These are phyloP conservation scores for Hyphopichia homilentoma DNA, from an alignment of 805 yeast species.

Conservation along the genomic window DNA sequence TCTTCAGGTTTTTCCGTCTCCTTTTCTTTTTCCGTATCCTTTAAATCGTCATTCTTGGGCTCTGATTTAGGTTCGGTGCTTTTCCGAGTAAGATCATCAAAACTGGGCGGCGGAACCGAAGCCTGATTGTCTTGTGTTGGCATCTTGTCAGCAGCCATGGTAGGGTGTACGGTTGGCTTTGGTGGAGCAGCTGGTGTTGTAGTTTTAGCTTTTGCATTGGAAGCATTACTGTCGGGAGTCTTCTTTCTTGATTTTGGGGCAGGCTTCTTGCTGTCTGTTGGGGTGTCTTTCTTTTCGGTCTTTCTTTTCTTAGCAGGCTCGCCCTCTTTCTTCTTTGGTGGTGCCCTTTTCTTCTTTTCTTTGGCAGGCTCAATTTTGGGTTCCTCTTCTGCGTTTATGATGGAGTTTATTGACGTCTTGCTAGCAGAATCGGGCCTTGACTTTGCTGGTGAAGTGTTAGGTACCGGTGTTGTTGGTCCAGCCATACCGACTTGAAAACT, in stretches of 20 bases:
- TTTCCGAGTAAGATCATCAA: too few species aligned
- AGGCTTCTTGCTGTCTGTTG: conserved; percentile 7
- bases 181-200: conserved; percentile 8
- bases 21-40: conserved; percentile 10
- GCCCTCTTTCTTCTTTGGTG: conserved; percentile 12
- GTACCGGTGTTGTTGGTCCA: conserved; percentile 1
- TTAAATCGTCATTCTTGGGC: too few species aligned
- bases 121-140: conserved; percentile 8
- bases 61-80: conserved; percentile 6
- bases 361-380: conserved; percentile 8
- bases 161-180: conserved; percentile 10
- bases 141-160: conserved; percentile 14
- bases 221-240: conserved; percentile 8
- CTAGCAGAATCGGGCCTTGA: too few species aligned
- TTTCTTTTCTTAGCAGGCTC: conserved; percentile 23
- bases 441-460: conserved; percentile 2
- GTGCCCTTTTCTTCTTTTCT: conserved; percentile 12
- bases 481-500: conserved; percentile 22
- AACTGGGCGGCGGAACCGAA: conserved; percentile 16
- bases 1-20: conserved; percentile 18
- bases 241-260: conserved; percentile 10
- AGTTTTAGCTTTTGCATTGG: neutral
- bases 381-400: conserved; percentile 36
- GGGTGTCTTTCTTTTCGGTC: conserved; percentile 6
- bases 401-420: conserved; percentile 37